Base-by-base conservation (phyloP, 2,329 filamentous ascomycete genomes). In the Paecilomyces fulvus region DNA sequence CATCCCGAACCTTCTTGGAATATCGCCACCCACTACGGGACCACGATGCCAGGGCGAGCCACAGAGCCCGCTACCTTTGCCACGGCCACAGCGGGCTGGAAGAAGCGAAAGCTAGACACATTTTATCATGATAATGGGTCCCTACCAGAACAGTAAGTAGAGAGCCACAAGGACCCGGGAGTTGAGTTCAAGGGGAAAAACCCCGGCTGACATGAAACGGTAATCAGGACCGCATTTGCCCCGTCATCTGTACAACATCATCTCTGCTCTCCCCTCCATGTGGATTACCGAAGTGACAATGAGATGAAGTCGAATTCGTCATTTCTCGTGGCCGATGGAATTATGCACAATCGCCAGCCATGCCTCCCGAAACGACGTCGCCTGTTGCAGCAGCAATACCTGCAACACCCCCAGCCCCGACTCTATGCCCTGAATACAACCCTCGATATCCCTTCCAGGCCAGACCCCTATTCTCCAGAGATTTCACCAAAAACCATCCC, bases 401-500 rank as follows among this genome's bases (percentile, higher is more conserved):
- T 14, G 21, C 30, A 17, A 30, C n/a, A 58, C 49, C 46, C 25
- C 51, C 14, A 50, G n/a, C 25, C 30, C 60, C 59, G 43, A 56
- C 60, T 5, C 58, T 56, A 14, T 57, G 62, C 9, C 61, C 67
- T n/a, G 61, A 61, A 46, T 68, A 60, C 56, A 53, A 25, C 52
- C 49, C 56, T 33, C 54, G 23, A 37, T 33, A 6, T 17, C 37
- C 25, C 59, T 10, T 55, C 59, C 55, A 56, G 63, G 51, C 58
- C 25, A 7, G 5, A 28, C 25, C 2, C 59, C 28, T 61, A 61
- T 23, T 64, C 65, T 11, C 64, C 66, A 6, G 62, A 64, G 12
- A 60, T 65, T 11, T 70, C 64, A 6, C 65, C 67, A 8, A 70
- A 65, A 58, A 62, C 61, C 51, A 59, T 69, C 54, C 63, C 37